Evolutionary conservation across 1,284 basidiomycete genomes (phyloP).

Genomic region (Prillingera fragicola): DNA sequence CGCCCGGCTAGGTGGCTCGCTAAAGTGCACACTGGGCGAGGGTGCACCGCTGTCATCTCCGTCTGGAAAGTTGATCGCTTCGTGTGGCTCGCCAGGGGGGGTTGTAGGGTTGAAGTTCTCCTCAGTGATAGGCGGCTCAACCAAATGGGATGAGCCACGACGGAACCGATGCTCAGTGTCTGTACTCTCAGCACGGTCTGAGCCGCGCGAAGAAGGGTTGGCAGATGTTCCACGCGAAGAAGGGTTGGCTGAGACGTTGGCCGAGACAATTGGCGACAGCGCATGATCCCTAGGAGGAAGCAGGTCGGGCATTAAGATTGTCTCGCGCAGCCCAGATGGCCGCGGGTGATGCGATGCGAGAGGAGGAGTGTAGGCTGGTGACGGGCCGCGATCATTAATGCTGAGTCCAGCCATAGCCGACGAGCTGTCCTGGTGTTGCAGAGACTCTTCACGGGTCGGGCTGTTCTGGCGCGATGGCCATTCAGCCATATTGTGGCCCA

Average conservation of each 20-base stretch:
- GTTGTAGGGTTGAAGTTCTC: constrained; percentile 4
- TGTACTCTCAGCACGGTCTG: neutral
- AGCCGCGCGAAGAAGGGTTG: too few relatives aligned
- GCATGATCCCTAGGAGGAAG: constrained; percentile 15
- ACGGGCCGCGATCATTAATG: constrained; percentile 36
- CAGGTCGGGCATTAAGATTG: neutral
- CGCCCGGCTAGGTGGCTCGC: too few relatives aligned
- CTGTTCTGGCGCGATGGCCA: constrained; percentile 3
- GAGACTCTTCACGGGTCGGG: neutral
- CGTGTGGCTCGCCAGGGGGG: constrained; percentile 1
- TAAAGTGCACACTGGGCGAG: too few relatives aligned
- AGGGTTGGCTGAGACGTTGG: constrained; percentile 2
- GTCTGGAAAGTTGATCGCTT: constrained; percentile 4
- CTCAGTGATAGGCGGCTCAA: neutral
- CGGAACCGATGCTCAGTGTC: neutral
- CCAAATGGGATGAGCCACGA: neutral
- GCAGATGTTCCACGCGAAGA: too few relatives aligned
- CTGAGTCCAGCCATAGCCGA: neutral
- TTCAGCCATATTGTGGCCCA: constrained; percentile 29
- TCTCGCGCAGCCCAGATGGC: constrained; percentile 1
- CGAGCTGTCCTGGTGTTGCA: too few relatives aligned
- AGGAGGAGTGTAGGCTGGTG: constrained; percentile 43
- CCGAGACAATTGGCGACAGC: constrained; percentile 31
- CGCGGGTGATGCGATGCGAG: constrained; percentile 6
- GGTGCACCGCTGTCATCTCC: neutral